Base-by-base conservation (phyloP, 139 green algal genomes). In the Nannochloris sp. region DNA sequence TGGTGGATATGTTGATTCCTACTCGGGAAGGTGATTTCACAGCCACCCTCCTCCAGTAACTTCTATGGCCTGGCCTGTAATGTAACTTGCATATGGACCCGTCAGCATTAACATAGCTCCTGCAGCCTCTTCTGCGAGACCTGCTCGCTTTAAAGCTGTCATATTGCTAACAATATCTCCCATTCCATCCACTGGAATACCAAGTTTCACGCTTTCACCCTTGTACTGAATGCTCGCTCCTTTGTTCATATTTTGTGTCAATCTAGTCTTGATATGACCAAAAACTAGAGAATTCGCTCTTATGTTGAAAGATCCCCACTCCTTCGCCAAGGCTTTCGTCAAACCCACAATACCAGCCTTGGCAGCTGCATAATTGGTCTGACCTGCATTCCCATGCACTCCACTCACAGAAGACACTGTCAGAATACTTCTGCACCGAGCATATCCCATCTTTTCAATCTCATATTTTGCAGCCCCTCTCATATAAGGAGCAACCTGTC, bases 301-400 rank as follows among this genome's bases (percentile, higher is more conserved):
- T 10, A 95, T 69, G 62, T 85, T 85, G 71, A 91, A 82, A 13
- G 69, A 58, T 1, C 88, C 87, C 87, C 87, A 95, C 61, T 95
- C 87, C 58, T 85, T 84, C 11, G 84, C 84, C 16, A 90, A 65
- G 2, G 75, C 70, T 72, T 91, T 92, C 6, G 86, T 92, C 23
- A 93, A 66, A 0, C 86, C 86, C 50, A 93, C 62, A 33, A 92
- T 68, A 3, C 74, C 79, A n/a, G 81, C 79, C 65, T 88, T 85
- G 33, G 76, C 82, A 6, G 84, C 74, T 2, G 68, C 71, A 55
- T 73, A 66, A 62, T 66, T 69, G 11, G 58, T 26, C 23, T 68
- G 67, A 5, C 67, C 72, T 6, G 73, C 71, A 59, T 84, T 87
- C 48, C 84, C 84, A 60, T 89, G 60, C 1, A 81, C 84, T 51